Evolutionary conservation across 148 eudicot genomes (phyloP).

Genomic region (Vaccinium corymbosum): DNA sequence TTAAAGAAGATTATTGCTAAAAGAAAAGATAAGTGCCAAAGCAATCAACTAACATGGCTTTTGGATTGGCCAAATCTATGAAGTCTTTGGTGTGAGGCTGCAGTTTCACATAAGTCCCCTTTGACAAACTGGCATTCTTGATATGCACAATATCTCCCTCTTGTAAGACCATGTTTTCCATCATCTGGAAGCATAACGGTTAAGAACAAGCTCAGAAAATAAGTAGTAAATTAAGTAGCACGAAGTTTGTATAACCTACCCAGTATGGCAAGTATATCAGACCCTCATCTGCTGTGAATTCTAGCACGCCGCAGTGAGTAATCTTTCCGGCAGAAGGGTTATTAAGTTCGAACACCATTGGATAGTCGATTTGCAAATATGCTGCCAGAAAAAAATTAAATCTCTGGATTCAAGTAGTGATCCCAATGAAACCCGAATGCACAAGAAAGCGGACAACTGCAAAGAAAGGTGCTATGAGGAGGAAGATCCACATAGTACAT

Average conservation of each 20-base stretch:
- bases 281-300: constrained; percentile 33
- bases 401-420: background rate
- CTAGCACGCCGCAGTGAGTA: constrained; percentile 32
- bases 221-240: background rate
- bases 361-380: constrained; percentile 24
- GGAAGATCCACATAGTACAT: background rate
- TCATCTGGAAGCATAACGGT: constrained; percentile 23
- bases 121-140: constrained; percentile 20
- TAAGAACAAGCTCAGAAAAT: background rate
- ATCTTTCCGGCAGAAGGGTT: constrained; percentile 10
- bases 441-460: background rate
- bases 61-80: constrained; percentile 24
- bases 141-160: constrained; percentile 24
- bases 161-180: constrained; percentile 27
- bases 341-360: constrained; percentile 23
- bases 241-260: constrained; percentile 13
- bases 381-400: constrained; percentile 13
- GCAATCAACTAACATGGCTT: constrained; percentile 20
- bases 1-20: background rate
- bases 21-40: background rate
- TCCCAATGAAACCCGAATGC: background rate
- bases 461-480: background rate
- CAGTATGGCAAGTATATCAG: constrained; percentile 28
- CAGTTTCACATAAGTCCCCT: constrained; percentile 29
- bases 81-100: constrained; percentile 34